Base-by-base conservation (phyloP, 495 filamentous ascomycete species). In the Clavariopsis aquatica region DNA sequence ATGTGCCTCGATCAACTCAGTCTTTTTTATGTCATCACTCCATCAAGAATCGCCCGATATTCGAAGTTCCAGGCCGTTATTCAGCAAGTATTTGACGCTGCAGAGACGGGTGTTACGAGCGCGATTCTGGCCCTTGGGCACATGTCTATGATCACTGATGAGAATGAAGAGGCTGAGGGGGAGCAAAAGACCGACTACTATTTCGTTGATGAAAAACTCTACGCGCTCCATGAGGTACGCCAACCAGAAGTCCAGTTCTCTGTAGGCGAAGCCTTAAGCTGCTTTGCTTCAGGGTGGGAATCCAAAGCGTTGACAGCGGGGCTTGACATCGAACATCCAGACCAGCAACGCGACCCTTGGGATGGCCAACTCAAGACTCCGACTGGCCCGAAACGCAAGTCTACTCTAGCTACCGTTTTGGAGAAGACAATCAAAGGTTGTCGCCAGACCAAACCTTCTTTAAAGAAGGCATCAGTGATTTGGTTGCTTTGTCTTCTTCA, bases 401-500 rank as follows among this genome's bases (percentile, higher is more conserved):
- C 66, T 0, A 82, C 82, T 12, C 72, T 93, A 23, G 75, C 75
- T 7, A 68, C 76, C 0, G 76, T 91, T 2, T 73, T 90, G 26
- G 83, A 91, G 57, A 89, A 87, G 66, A 78, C 91, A 6, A 79
- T 96, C 23, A 72, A 76, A 1, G 87, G 93, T 68, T 94, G 90
- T 76, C 84, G 84, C 64, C 83, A 86, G 2, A 88, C 90, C 1
- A 97, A 96, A 76, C 93, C 93, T 6, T 86, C 91, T 15, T 79
- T 96, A 17, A 84, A 90, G 64, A 95, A 94, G 60, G 92, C 92
- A 17, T 92, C 91, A 4, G 89, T 89, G 0, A 95, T 97, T 57
- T 96, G 93, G 92, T 81, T 97, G 12, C 84, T 98, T 55, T 93
- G 89, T 70, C 73, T 97, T n/a, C 86, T 98, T 53, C 92, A 96